Percentiles rank a stretch among this genome's conserved stretches.
Conservation (phyloP, 441 rosid genomes). For the Hura crepitans region DNA sequence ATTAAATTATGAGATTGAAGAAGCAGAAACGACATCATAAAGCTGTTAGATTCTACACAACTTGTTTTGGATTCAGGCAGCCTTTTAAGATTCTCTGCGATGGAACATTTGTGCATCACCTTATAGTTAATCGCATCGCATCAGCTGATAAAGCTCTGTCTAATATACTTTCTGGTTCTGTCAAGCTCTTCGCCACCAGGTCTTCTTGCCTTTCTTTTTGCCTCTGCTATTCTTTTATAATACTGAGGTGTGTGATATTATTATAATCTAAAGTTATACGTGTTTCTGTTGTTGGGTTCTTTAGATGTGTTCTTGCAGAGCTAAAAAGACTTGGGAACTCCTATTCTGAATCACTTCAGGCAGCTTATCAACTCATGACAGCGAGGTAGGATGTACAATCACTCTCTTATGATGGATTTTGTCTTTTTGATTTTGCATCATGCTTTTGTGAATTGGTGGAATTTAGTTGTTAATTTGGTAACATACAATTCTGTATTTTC, state of each 20-base stretch:
- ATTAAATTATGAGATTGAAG: conserved; percentile 55
- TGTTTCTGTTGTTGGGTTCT: conserved; percentile 2
- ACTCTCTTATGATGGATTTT: not conserved
- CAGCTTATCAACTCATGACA: conserved; percentile 49
- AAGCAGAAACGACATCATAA: conserved; percentile 77
- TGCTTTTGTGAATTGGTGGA: not conserved
- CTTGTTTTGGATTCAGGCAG: conserved; percentile 68
- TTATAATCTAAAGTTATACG: not conserved
- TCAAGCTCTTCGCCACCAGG: conserved; percentile 88
- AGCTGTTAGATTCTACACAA: conserved; percentile 65
- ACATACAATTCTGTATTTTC: not conserved
- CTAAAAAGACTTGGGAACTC: conserved; percentile 61
- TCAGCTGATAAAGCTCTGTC: conserved; percentile 69
- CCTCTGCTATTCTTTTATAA: not conserved
- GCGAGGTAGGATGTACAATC: conserved; percentile 44
- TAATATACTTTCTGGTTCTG: conserved; percentile 56
- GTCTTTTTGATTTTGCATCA: not conserved
- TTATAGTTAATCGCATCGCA: conserved; percentile 42
- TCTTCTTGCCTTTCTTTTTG: conserved; percentile 8
- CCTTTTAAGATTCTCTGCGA: conserved; percentile 80
- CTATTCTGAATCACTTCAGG: conserved; percentile 49
- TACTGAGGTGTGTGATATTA: not conserved
- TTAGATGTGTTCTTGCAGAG: conserved; percentile 74
- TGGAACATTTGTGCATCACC: conserved; percentile 76
- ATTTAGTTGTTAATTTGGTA: not conserved